These are phyloP conservation scores for Reutealis trisperma DNA, from an alignment of 345 rosid species.

Conservation along the genomic window DNA sequence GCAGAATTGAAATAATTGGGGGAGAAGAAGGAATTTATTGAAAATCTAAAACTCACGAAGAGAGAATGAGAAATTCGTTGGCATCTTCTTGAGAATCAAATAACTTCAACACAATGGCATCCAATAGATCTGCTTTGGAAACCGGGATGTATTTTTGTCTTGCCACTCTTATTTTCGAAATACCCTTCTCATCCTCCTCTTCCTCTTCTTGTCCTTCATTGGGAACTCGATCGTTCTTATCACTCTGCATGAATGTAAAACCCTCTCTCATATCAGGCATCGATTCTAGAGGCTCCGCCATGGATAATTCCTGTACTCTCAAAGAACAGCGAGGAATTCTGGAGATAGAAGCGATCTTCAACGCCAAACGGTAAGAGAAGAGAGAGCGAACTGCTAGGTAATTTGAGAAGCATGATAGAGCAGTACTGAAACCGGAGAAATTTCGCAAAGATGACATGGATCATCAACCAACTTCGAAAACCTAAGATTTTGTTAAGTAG, in stretches of 20 bases:
- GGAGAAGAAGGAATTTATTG: not conserved
- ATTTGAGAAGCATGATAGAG: constrained; percentile 29
- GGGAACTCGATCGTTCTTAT: not conserved
- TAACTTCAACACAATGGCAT: constrained; percentile 49
- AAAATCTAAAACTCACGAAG: constrained; percentile 53
- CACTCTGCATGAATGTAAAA: constrained; percentile 7
- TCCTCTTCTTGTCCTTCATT: constrained; percentile 20
- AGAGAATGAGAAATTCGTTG: constrained; percentile 56
- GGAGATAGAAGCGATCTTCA: constrained; percentile 5
- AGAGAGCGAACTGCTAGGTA: constrained; percentile 11
- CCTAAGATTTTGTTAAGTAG: too few species aligned
- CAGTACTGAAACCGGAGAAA: constrained; percentile 36
- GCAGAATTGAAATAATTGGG: not conserved
- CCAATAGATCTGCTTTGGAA: constrained; percentile 72
- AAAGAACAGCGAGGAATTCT: constrained; percentile 26
- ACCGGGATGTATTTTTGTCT: constrained; percentile 74
- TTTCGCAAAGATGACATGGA: constrained; percentile 46
- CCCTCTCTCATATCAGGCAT: constrained; percentile 1
- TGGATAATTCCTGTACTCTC: constrained; percentile 34
- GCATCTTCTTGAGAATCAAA: constrained; percentile 54
- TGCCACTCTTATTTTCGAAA: constrained; percentile 67
- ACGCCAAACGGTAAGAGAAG: constrained; percentile 13
- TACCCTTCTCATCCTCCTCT: constrained; percentile 46
- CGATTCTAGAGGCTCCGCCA: constrained; percentile 32
- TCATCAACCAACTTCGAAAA: not conserved